Conservation (phyloP, 1,284 basidiomycete genomes). For the Ustilago trichophora region DNA sequence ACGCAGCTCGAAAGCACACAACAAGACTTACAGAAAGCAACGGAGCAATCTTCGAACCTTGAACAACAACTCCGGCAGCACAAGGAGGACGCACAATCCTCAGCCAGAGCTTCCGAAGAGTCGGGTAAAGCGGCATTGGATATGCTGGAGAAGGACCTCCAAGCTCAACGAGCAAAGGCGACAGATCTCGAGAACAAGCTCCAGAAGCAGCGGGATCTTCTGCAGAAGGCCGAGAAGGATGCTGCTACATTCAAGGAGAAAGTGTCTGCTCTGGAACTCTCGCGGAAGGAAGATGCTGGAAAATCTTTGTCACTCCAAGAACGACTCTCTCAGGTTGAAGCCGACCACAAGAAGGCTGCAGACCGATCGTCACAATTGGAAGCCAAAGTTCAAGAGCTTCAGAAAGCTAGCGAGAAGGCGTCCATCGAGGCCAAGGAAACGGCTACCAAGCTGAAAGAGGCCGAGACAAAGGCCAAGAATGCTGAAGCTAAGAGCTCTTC, state of each 20-base stretch:
- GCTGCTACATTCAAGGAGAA: conserved; percentile 5
- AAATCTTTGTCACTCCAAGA: conserved; percentile 14
- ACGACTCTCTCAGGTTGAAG: conserved; percentile 9
- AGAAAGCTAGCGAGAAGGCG: conserved; percentile 11
- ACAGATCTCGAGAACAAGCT: conserved; percentile 23
- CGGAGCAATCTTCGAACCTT: conserved; percentile 8
- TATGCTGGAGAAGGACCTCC: conserved; percentile 21
- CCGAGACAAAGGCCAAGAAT: conserved; percentile 14
- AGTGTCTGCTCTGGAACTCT: conserved; percentile 5
- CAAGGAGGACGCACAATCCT: conserved; percentile 7
- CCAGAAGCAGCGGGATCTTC: conserved; percentile 15
- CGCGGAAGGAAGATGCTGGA: conserved; percentile 2
- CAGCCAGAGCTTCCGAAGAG: conserved; percentile 9
- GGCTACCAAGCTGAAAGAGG: conserved; percentile 13
- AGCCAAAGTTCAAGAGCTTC: conserved; percentile 12
- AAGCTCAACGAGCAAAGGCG: conserved; percentile 11
- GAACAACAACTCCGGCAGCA: conserved; percentile 17
- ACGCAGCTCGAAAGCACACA: conserved; percentile 23
- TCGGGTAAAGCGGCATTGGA: conserved; percentile 7
- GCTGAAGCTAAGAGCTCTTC: conserved; percentile 18
- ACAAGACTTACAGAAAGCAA: conserved; percentile 14
- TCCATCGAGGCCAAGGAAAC: conserved; percentile 1
- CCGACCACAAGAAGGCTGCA: conserved; percentile 18
- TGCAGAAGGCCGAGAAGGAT: conserved; percentile 17
- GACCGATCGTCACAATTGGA: conserved; percentile 24